phyloP scores from a whole-genome alignment of 208 protist genomes.

The Trichomonas vaginalis region DNA sequence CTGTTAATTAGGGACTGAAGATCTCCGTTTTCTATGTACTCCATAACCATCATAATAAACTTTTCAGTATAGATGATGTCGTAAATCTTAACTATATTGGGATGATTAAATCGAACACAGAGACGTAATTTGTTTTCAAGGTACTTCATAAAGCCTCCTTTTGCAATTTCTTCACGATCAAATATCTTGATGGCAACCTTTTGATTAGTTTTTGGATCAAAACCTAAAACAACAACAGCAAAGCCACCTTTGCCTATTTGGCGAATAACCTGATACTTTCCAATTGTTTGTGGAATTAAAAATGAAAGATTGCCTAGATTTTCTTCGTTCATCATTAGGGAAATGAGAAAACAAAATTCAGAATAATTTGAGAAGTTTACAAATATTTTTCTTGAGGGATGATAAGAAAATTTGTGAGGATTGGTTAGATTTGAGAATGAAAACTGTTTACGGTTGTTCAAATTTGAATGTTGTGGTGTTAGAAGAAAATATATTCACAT shows the following conservation, averaged over 20 bases:
- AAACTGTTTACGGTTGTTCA: no score
- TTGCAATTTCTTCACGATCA: not conserved
- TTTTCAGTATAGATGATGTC: slow-evolving; percentile 72
- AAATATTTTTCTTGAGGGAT: no score
- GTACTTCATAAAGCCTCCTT: not conserved
- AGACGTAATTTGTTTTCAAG: not conserved
- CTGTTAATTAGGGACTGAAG: not conserved
- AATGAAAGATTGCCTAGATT: no score
- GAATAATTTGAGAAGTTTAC: no score
- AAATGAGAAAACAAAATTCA: no score
- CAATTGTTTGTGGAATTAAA: not conserved
- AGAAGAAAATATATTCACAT: no score
- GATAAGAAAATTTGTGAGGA: no score
- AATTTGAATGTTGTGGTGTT: no score
- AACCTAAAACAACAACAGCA: not conserved
- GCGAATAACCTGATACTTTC: not conserved
- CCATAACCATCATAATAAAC: not conserved
- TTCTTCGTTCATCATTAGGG: no score
- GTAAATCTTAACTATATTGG: slow-evolving; percentile 94
- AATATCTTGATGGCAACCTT: not conserved
- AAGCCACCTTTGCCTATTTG: not conserved
- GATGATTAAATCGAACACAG: slow-evolving; percentile 51
- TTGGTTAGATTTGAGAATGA: no score
- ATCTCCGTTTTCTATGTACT: not conserved
- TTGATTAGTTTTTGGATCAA: not conserved